These are phyloP conservation scores for Carex scoparia DNA, from an alignment of 176 grass and related monocot species.

Conservation along the genomic window DNA sequence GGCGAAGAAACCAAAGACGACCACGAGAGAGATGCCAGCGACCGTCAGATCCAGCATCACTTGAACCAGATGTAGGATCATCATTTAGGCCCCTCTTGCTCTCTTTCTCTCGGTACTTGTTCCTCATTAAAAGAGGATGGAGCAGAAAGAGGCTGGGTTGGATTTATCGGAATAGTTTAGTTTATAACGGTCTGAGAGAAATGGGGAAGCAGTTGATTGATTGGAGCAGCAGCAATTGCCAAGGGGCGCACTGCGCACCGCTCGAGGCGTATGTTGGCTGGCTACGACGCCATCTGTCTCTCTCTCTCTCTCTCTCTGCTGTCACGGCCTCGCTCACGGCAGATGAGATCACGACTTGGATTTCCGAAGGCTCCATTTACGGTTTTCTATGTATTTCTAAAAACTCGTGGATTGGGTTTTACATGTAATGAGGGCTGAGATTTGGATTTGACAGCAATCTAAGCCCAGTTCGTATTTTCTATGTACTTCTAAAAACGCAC, in stretches of 20 bases:
- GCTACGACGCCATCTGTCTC: neutral
- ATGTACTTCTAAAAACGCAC: neutral
- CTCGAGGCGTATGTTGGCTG: neutral
- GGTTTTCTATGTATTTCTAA: neutral
- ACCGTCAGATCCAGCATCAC: constrained; percentile 67
- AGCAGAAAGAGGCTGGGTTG: neutral
- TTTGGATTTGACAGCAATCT: neutral
- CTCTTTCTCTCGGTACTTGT: constrained; percentile 3
- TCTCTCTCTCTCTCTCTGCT: neutral
- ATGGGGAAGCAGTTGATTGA: constrained; percentile 2
- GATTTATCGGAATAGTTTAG: neutral
- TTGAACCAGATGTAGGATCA: constrained; percentile 51
- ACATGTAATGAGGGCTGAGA: neutral
- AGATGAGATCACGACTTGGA: neutral
- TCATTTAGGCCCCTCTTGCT: constrained; percentile 29
- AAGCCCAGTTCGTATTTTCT: neutral
- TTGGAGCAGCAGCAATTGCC: neutral
- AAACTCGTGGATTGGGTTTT: neutral
- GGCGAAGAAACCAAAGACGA: constrained; percentile 62
- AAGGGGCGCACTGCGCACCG: neutral
- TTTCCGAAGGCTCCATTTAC: neutral
- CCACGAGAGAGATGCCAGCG: constrained; percentile 64
- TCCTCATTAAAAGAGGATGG: neutral
- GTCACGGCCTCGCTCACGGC: neutral
- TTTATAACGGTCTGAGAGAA: constrained; percentile 11